Percentiles rank a stretch among this genome's conserved stretches.
Conservation (phyloP, 1,139 yeast genomes). For the Saccharomyces hybrid region DNA sequence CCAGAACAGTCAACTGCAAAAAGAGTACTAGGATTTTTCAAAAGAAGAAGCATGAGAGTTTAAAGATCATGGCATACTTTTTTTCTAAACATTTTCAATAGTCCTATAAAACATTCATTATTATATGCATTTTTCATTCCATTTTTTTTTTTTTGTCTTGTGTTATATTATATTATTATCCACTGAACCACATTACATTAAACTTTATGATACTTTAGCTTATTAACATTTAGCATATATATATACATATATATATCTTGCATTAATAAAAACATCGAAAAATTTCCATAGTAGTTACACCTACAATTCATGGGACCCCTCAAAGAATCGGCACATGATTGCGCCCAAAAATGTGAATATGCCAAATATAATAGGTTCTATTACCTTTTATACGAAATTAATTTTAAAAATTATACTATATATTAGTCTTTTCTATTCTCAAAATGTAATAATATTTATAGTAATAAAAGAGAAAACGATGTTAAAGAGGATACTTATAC, state of each 20-base stretch:
- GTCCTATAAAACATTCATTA: not conserved
- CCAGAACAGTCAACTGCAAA: constrained; percentile 56
- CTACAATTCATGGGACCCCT: too few relatives aligned
- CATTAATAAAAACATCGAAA: not conserved
- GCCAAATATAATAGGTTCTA: not conserved
- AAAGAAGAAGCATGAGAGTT: constrained; percentile 55
- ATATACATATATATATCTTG: not conserved
- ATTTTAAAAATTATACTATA: constrained; percentile 3
- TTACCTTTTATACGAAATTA: not conserved
- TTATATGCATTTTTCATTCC: not conserved
- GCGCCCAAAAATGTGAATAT: too few relatives aligned
- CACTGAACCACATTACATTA: not conserved
- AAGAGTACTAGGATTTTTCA: constrained; percentile 73
- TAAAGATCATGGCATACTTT: constrained; percentile 6
- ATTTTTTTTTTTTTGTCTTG: not conserved
- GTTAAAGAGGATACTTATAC: constrained; percentile 1
- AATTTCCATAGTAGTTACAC: too few relatives aligned
- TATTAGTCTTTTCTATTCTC: constrained; percentile 4
- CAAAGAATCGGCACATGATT: too few relatives aligned
- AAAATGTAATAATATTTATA: constrained; percentile 5
- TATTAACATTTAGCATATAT: not conserved
- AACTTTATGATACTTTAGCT: not conserved
- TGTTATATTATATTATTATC: not conserved
- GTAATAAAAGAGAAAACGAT: constrained; percentile 5
- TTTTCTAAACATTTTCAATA: not conserved